Conservation (phyloP, 352 stramenopile species). For the Globisporangium parvum region DNA sequence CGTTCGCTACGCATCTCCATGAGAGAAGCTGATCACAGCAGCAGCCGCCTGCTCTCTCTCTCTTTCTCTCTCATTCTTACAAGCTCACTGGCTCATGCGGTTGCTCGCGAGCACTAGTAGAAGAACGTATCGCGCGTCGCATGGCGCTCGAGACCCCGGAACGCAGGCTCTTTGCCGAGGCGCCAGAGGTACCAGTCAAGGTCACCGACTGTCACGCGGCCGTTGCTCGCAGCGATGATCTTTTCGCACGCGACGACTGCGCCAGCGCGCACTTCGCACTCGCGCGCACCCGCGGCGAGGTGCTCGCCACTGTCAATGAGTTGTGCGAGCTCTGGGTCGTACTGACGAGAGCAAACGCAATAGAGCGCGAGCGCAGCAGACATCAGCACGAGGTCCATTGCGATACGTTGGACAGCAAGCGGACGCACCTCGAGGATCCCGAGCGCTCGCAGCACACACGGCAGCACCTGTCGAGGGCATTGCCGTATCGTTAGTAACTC, state of each 20-base stretch:
- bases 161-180: slow-evolving; percentile 64
- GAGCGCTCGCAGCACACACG: slow-evolving; percentile 64
- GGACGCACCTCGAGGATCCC: slow-evolving; percentile 57
- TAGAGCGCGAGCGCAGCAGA: not conserved
- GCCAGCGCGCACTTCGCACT: slow-evolving; percentile 64
- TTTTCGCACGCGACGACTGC: slow-evolving; percentile 60
- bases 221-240: slow-evolving; percentile 53
- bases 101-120: slow-evolving; percentile 28
- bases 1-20: too few relatives aligned
- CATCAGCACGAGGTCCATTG: not conserved
- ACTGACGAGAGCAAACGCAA: slow-evolving; percentile 22
- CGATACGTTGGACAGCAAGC: not conserved
- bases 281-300: slow-evolving; percentile 31
- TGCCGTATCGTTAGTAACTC: not conserved
- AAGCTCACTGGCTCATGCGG: too few relatives aligned
- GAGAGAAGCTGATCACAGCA: too few relatives aligned
- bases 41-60: too few relatives aligned
- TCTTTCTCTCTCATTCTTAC: too few relatives aligned
- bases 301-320: slow-evolving; percentile 44
- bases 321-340: slow-evolving; percentile 39
- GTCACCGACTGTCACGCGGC: slow-evolving; percentile 33
- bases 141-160: slow-evolving; percentile 62
- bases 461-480: slow-evolving; percentile 34
- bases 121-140: slow-evolving; percentile 66
- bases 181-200: slow-evolving; percentile 74